phyloP scores from a whole-genome alignment of 176 grass and related monocot genomes.

The Urochloa ruziziensis region DNA sequence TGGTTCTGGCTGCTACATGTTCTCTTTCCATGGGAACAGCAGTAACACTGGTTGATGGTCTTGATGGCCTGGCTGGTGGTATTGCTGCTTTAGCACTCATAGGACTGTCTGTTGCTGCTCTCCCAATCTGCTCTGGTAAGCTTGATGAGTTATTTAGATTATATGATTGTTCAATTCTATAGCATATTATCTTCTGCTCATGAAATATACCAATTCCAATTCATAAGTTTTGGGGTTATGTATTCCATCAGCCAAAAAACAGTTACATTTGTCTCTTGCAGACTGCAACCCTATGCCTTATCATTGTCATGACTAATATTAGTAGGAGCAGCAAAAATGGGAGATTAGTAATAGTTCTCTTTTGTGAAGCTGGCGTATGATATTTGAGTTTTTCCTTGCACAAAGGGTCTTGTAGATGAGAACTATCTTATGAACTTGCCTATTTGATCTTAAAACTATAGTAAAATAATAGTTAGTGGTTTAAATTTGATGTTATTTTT shows the following conservation, averaged over 20 bases:
- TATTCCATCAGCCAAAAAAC: not conserved
- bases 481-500: not conserved
- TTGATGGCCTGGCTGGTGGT: constrained; percentile 92
- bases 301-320: constrained; percentile 4
- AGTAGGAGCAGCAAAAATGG: not conserved
- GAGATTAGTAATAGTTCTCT: not conserved
- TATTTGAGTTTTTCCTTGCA: not conserved
- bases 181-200: not conserved
- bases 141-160: not conserved
- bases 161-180: constrained; percentile 3
- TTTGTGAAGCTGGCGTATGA: constrained; percentile 5
- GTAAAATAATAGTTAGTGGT: not conserved
- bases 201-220: not conserved
- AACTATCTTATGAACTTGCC: not conserved
- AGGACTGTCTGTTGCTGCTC: constrained; percentile 76
- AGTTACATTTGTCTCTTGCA: not conserved
- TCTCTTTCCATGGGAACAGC: constrained; percentile 65
- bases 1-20: constrained; percentile 57
- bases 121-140: constrained; percentile 60
- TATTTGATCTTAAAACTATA: not conserved
- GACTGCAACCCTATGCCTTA: not conserved
- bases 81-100: constrained; percentile 73
- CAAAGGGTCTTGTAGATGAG: not conserved
- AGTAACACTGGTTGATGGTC: constrained; percentile 72
- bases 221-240: not conserved